Evolutionary conservation across 2,329 filamentous ascomycete genomes (phyloP).

Genomic region (Aspergillus japonicus): DNA sequence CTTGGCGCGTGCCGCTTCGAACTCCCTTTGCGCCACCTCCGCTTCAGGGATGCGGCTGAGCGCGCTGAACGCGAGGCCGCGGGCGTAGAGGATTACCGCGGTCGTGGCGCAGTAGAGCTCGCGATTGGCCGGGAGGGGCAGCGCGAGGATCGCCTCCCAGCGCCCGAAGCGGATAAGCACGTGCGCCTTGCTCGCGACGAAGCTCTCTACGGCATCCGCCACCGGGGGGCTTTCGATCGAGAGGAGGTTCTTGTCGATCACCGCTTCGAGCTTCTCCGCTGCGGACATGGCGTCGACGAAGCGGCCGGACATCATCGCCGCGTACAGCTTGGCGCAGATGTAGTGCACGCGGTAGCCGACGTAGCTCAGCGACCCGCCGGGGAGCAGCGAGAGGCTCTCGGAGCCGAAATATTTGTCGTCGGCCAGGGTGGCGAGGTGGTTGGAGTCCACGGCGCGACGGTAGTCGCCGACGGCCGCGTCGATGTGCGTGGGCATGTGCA

Average conservation of each 20-base stretch:
- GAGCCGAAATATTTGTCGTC: slow-evolving; percentile 64
- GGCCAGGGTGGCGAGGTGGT: slow-evolving; percentile 62
- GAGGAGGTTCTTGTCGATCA: slow-evolving; percentile 8
- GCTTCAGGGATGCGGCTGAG: background rate
- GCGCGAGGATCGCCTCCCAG: slow-evolving; percentile 63
- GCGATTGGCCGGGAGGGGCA: slow-evolving; percentile 56
- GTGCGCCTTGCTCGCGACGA: slow-evolving; percentile 64
- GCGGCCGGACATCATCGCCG: slow-evolving; percentile 18
- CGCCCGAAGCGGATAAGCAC: slow-evolving; percentile 68
- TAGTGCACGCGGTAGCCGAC: slow-evolving; percentile 37
- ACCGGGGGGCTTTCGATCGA: slow-evolving; percentile 56
- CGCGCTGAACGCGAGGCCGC: background rate
- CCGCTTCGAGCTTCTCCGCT: slow-evolving; percentile 15
- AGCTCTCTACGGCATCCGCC: slow-evolving; percentile 74
- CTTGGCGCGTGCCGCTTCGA: slow-evolving; percentile 61
- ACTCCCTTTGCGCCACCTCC: background rate
- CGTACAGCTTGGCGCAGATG: slow-evolving; percentile 19
- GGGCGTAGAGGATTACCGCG: slow-evolving; percentile 56
- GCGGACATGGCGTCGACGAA: slow-evolving; percentile 18
- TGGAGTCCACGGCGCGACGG: slow-evolving; percentile 61
- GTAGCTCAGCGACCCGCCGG: slow-evolving; percentile 62
- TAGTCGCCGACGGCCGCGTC: slow-evolving; percentile 74
- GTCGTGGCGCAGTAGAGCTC: slow-evolving; percentile 66
- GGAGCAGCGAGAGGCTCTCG: slow-evolving; percentile 10
- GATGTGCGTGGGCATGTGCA: slow-evolving; percentile 75